phyloP scores from a whole-genome alignment of 1,284 basidiomycete species.

The Rhizoctonia solani region DNA sequence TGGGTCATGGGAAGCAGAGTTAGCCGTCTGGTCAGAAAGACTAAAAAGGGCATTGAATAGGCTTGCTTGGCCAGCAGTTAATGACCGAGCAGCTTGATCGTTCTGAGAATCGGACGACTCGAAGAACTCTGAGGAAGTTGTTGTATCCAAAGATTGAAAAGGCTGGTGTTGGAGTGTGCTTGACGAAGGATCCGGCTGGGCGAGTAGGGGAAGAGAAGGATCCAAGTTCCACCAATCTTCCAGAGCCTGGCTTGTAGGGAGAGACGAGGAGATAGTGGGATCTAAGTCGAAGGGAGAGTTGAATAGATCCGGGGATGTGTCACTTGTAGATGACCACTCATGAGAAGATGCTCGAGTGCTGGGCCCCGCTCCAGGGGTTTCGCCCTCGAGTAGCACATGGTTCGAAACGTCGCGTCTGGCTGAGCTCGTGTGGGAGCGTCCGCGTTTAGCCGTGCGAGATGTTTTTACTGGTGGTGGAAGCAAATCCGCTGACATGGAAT shows the following conservation, averaged over 20 bases:
- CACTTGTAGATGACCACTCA: no score
- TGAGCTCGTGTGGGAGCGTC: neutral
- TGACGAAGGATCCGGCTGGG: no score
- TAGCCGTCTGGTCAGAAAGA: neutral
- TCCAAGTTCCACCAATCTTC: neutral
- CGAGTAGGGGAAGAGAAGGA: neutral
- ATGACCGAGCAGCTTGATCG: no score
- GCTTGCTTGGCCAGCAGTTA: slow-evolving; percentile 26
- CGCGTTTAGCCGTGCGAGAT: neutral
- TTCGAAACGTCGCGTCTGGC: neutral
- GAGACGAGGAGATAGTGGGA: neutral
- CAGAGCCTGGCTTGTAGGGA: neutral
- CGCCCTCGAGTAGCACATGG: neutral
- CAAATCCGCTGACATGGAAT: neutral
- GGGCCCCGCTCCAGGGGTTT: no score
- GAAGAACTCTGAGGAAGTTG: neutral
- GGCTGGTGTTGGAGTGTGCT: no score
- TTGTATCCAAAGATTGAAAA: neutral
- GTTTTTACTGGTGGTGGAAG: neutral
- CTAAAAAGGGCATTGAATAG: slow-evolving; percentile 19
- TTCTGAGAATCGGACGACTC: neutral
- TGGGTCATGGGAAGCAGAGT: neutral
- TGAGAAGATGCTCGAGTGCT: no score
- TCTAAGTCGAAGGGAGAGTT: neutral
- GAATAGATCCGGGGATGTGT: neutral